These are phyloP conservation scores for Aureobasidium sp. DNA, from an alignment of 2,329 filamentous ascomycete genomes.

Conservation along the genomic window DNA sequence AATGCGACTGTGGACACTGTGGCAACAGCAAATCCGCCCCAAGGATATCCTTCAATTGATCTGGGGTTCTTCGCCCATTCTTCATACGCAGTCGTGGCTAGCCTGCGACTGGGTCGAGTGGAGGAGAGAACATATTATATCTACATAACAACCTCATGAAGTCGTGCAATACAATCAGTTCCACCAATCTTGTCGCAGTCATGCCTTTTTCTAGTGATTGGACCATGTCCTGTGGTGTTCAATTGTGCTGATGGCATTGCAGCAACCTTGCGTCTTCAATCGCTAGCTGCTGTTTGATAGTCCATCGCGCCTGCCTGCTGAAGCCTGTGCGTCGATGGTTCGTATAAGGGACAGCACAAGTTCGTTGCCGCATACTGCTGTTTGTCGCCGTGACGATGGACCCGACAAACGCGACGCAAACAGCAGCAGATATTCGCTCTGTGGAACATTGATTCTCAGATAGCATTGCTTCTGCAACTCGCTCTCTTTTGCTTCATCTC, in stretches of 20 bases:
- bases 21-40: constrained; percentile 29
- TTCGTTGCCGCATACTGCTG: background rate
- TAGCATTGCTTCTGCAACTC: background rate
- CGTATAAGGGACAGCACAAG: background rate
- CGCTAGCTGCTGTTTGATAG: background rate
- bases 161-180: background rate
- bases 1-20: constrained; percentile 37
- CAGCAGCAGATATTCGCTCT: background rate
- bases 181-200: background rate
- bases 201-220: background rate
- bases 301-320: background rate
- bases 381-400: background rate
- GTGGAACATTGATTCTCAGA: background rate
- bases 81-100: background rate
- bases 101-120: constrained; percentile 6
- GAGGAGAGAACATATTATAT: constrained; percentile 6
- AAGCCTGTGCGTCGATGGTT: background rate
- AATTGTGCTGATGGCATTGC: background rate
- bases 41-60: background rate
- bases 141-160: background rate
- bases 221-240: background rate
- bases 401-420: background rate
- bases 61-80: constrained; percentile 4
- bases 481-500: background rate
- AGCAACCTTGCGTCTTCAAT: background rate